A percentile compares a stretch with the other conserved stretches of the same genome.
phyloP scores from a whole-genome alignment of 2,329 filamentous ascomycete genomes.

The Alternaria tenuissima region DNA sequence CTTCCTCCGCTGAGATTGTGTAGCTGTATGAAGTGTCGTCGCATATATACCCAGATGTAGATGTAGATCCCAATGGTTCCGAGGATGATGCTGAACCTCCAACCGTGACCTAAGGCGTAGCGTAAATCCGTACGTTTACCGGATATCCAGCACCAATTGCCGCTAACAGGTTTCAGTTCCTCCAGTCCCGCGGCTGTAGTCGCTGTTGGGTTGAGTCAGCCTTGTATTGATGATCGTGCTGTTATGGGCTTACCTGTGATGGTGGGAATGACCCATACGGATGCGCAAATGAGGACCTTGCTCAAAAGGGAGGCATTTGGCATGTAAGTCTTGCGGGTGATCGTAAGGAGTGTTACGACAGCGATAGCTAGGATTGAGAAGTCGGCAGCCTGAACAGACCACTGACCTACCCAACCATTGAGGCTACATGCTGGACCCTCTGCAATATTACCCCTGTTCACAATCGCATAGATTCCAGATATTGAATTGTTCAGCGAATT shows the following conservation, averaged over 20 bases:
- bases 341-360: constrained; percentile 54
- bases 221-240: not conserved
- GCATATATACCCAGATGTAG: constrained; percentile 15
- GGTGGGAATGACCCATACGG: constrained; percentile 53
- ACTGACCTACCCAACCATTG: constrained; percentile 58
- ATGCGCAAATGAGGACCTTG: constrained; percentile 48
- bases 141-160: constrained; percentile 18
- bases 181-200: constrained; percentile 6
- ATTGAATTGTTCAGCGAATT: constrained; percentile 56
- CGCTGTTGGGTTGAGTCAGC: constrained; percentile 6
- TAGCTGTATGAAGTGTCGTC: constrained; percentile 3
- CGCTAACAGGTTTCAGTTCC: constrained; percentile 9
- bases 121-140: constrained; percentile 8
- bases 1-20: not conserved
- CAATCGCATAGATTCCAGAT: constrained; percentile 51
- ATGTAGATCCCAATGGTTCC: constrained; percentile 9
- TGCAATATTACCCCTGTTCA: constrained; percentile 31
- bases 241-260: constrained; percentile 7
- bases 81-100: constrained; percentile 14
- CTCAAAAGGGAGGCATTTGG: constrained; percentile 37
- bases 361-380: constrained; percentile 58
- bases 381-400: constrained; percentile 49
- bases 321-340: constrained; percentile 48
- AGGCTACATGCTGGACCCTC: constrained; percentile 49
- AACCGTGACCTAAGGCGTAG: constrained; percentile 9